phyloP scores from a whole-genome alignment of 306 rosid species.

The Dryas octopetala region DNA sequence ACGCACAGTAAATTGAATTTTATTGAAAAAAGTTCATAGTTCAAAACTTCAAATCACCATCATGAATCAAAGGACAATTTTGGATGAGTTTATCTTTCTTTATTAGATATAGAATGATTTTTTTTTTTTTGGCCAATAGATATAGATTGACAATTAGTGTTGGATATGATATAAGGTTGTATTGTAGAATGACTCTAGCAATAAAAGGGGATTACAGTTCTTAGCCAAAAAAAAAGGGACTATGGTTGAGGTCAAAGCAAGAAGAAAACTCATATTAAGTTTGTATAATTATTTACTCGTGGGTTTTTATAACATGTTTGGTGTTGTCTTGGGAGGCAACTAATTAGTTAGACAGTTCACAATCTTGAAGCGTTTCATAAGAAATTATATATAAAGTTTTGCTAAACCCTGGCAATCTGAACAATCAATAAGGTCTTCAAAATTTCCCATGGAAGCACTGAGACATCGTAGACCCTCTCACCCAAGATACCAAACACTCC shows the following conservation, averaged over 20 bases:
- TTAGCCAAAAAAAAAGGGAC: not conserved
- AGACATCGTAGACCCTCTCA: conserved; percentile 6
- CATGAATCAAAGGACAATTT: no score
- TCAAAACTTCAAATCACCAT: no score
- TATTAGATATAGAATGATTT: no score
- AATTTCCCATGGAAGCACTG: conserved; percentile 9
- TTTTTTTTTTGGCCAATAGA: no score
- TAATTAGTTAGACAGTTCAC: not conserved
- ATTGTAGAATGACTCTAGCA: no score
- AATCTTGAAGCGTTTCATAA: not conserved
- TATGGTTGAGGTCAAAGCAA: not conserved
- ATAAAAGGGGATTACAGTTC: no score
- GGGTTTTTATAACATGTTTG: not conserved
- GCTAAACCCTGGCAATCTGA: conserved; percentile 8
- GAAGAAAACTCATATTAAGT: not conserved
- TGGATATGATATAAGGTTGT: no score
- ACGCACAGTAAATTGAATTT: no score
- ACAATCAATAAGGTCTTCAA: not conserved
- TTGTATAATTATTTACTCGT: not conserved
- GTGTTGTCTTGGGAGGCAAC: not conserved
- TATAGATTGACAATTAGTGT: no score
- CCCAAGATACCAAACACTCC: not conserved
- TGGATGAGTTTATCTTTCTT: no score
- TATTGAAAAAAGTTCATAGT: no score
- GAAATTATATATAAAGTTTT: not conserved